Base-by-base conservation (phyloP, 148 eudicot species). In the Bassia scoparia region DNA sequence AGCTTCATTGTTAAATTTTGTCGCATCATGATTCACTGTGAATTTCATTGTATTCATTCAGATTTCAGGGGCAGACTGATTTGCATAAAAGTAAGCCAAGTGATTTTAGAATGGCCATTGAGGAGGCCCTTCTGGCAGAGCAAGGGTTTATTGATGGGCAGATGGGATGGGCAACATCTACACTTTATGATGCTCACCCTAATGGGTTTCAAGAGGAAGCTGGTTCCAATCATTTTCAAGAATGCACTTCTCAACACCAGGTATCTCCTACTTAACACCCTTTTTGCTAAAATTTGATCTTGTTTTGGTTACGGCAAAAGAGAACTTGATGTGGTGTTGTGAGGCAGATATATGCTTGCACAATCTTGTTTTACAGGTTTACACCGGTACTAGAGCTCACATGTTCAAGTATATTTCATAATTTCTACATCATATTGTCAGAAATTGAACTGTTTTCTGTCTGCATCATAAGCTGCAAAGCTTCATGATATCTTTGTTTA, bases 31-130 rank as follows among this genome's bases (percentile, higher is more conserved):
- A 58, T 44, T 58, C 49, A 21, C 30, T 49, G 18, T 61, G 60
- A 21, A 21, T 66, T 53, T 65, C 56, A 15, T 46, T n/a, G 23
- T 59, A 7, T 67, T 6, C 23, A 13, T 68, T 73, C 87, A 95
- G 99, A 81, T 95, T 92, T 82, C 96, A 83, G 86, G 87, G 84
- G 78, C 99, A 95, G 89, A 92, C 94, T 50, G 88, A 95, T 46
- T 82, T 95, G 82, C 88, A 89, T 84, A 93, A 96, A 69, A 86
- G 96, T 84, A 91, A 87, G 79, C 90, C 89, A 13, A 78, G 78
- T 72, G 99, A 95, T 83, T 95, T 92, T 77, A 85, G 80, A 56
- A 71, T 80, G 86, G 97, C 99, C 50, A 84, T 95, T 80, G 94
- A 95, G 72, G 99, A 95, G 88, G 99, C 99, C 35, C 61, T 88